These are phyloP conservation scores for Penicillium sp. DNA, from an alignment of 2,329 filamentous ascomycete genomes.

Conservation along the genomic window DNA sequence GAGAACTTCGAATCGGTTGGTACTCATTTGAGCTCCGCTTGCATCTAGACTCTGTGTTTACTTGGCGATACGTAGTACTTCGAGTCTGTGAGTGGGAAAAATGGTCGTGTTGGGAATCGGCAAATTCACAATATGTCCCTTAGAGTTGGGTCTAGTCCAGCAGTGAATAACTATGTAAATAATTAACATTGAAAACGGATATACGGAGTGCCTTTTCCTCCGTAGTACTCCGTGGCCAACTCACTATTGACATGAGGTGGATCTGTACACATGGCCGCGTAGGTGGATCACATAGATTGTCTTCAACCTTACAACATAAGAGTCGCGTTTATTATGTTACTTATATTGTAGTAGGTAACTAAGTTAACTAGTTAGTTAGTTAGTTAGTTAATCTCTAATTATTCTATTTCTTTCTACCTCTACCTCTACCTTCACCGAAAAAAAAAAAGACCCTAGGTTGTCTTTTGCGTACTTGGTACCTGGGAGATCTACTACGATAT, in stretches of 20 bases:
- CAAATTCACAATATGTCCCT: conserved; percentile 2
- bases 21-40: conserved; percentile 1
- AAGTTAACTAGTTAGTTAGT: not conserved
- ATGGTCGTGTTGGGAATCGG: conserved; percentile 2
- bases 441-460: not conserved
- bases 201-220: not conserved
- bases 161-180: not conserved
- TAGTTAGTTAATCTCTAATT: no score
- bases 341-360: not conserved
- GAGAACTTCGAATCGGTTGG: not conserved
- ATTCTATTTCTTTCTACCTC: not conserved
- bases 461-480: not conserved
- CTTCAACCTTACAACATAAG: not conserved
- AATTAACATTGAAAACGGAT: not conserved
- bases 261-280: not conserved
- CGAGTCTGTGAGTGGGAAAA: not conserved
- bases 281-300: not conserved
- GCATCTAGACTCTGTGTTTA: conserved; percentile 1
- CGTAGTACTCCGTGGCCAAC: not conserved
- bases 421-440: no score
- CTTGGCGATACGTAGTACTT: not conserved
- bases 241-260: not conserved
- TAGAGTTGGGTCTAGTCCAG: not conserved
- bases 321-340: not conserved
- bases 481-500: not conserved